Base-by-base conservation (phyloP, 805 yeast species). In the Starmerella bombi region DNA sequence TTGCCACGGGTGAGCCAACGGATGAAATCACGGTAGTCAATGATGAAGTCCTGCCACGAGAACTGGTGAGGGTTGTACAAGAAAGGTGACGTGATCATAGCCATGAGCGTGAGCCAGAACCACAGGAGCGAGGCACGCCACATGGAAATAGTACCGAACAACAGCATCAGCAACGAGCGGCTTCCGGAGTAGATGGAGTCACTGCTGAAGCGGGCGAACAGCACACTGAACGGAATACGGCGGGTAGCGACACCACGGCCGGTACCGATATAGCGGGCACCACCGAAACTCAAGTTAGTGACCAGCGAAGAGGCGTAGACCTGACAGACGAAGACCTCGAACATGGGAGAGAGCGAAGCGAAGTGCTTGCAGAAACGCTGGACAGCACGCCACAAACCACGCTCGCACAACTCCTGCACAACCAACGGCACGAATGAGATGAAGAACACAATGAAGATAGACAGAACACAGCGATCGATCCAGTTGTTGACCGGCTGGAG, bases 61-160 rank as follows among this genome's bases (percentile, higher is more conserved):
- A 86, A 91, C 69, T 91, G 97, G 66, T 88, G 96, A 36, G 98
- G 98, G 66, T 91, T 91, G 75, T 84, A 91, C 46, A 91, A 58
- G 62, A 88, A 85, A 56, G 98, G 98, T 36, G 97, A 79, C 53
- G 84, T 74, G 65, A 84, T 72, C 65, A 91, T 71, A 3, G 97
- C 82, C 36, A 85, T 70, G 53, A 85, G 67, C 16, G 94, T 80
- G 44, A 91, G 79, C 96, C 97, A 91, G 75, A 91, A 91, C 95
- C 96, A 91, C 49, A 88, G 63, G 53, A 91, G 69, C 32, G 96
- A 82, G 19, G 94, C 80, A 64, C 83, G 93, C 97, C 97, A 85
- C 71, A 83, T 80, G 0, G 94, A 67, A 7, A 78, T 57, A 0
- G 84, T 73, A 6, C 86, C 81, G 64, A 83, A 85, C 37, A 82